Base-by-base conservation (phyloP, 2,329 filamentous ascomycete species). In the Juglanconis oblonga region DNA sequence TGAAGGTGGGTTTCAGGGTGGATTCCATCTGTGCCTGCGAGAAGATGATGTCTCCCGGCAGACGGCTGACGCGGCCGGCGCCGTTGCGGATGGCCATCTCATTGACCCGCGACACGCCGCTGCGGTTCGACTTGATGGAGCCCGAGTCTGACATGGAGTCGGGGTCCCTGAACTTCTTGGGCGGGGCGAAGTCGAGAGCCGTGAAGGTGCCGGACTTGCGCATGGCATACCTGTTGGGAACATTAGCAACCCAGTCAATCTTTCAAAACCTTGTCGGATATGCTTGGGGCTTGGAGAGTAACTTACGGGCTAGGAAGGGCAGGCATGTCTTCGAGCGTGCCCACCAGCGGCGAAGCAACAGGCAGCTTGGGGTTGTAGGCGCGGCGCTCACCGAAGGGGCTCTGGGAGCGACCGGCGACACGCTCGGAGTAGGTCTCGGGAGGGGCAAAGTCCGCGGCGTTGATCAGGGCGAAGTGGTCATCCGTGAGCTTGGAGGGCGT, bases 261-360 rank as follows among this genome's bases (percentile, higher is more conserved):
- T 24, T 24, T 24, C 24, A 24, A 24, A 6, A 13, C 13, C 4
- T 33, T 4, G 10, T 13, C 2, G 32, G 29, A 11, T 29, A 24
- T 10, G 11, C 2, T 24, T 24, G 40, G n/a, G 29, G 11, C 5
- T 14, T 5, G 8, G 32, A 24, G 14, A 3, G 36, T 32, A 64
- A 89, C 90, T 89, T 86, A 94, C 86, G 95, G 92, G 82, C 92
- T 97, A 42, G 95, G 95, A 64, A 99, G 87, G 8, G 84, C 82
- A 11, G 88, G 76, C 63, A 98, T 86, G 61, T 98, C 94, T 59
- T 98, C 94, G 73, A 92, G 97, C 5, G 92, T 83, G 62, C 89
- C 91, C 31, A 83, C 87, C 44, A 97, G 81, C 1, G 93, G 93
- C n/a, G 87, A 89, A 70, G 91, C 88, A 35, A 85, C 83, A 14